These are phyloP conservation scores for Populus ilicifolia DNA, from an alignment of 345 rosid genomes.

Conservation along the genomic window DNA sequence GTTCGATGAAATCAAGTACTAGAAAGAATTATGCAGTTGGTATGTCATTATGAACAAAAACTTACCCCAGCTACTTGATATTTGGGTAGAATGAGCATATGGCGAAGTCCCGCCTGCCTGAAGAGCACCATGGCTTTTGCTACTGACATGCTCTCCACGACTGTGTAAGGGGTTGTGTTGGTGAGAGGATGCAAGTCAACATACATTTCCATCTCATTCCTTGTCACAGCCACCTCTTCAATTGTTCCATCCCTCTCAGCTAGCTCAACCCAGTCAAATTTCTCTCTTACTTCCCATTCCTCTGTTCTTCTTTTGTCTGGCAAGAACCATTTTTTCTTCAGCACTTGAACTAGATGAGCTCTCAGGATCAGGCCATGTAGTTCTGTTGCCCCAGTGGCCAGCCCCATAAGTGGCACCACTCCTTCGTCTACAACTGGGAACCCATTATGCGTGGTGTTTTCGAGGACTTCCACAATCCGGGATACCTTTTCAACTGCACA, in stretches of 20 bases:
- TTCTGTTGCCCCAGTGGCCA: conserved; percentile 37
- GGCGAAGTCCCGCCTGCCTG: conserved; percentile 76
- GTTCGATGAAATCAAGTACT: background rate
- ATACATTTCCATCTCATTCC: conserved; percentile 83
- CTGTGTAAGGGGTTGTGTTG: conserved; percentile 85
- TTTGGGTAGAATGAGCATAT: conserved; percentile 70
- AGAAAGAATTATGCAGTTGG: background rate
- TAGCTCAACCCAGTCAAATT: conserved; percentile 70
- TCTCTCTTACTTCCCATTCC: conserved; percentile 79
- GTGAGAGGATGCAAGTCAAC: conserved; percentile 84
- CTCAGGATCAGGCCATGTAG: conserved; percentile 76
- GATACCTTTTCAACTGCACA: conserved; percentile 75
- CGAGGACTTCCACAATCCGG: conserved; percentile 66
- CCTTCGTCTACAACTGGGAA: conserved; percentile 64
- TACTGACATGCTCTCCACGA: conserved; percentile 80
- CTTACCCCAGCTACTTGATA: conserved; percentile 74
- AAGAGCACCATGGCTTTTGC: conserved; percentile 89
- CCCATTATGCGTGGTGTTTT: conserved; percentile 67
- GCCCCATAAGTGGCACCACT: conserved; percentile 41
- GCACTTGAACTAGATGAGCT: conserved; percentile 63
- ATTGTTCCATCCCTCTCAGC: conserved; percentile 67
- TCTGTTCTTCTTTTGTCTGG: conserved; percentile 70
- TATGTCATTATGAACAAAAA: conserved; percentile 3
- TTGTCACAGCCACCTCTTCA: conserved; percentile 59
- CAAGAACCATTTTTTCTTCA: conserved; percentile 83